phyloP scores from a whole-genome alignment of 1,139 yeast genomes.

The Yamadazyma dendronema region DNA sequence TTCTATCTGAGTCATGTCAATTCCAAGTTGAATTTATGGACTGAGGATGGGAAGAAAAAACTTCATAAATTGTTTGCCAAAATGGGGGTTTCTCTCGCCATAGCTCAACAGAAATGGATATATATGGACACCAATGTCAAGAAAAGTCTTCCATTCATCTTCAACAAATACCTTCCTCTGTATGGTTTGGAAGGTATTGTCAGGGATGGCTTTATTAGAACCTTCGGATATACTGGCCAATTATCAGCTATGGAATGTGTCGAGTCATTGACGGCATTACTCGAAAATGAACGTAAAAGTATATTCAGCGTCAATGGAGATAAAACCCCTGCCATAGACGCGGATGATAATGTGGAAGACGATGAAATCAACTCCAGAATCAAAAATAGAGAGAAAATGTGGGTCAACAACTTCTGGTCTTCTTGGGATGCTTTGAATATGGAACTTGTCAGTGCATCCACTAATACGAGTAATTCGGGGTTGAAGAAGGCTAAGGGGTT shows the following conservation, averaged over 20 bases:
- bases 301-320: constrained; percentile 9
- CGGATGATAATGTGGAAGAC: constrained; percentile 27
- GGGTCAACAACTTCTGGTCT: constrained; percentile 91
- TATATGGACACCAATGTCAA: constrained; percentile 84
- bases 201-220: constrained; percentile 81
- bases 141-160: constrained; percentile 65
- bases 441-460: constrained; percentile 20
- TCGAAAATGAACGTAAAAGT: constrained; percentile 60
- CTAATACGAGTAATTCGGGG: constrained; percentile 10
- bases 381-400: constrained; percentile 57
- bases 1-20: constrained; percentile 87
- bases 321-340: constrained; percentile 6
- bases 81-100: constrained; percentile 90
- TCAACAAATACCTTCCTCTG: constrained; percentile 65
- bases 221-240: constrained; percentile 84
- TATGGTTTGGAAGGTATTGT: constrained; percentile 84
- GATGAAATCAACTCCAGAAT: constrained; percentile 45
- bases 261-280: constrained; percentile 79
- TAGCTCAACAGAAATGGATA: constrained; percentile 90
- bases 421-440: constrained; percentile 88
- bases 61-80: constrained; percentile 90
- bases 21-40: constrained; percentile 84
- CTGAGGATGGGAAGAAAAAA: constrained; percentile 85
- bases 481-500: constrained; percentile 44
- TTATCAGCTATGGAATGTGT: constrained; percentile 93